These are phyloP conservation scores for Dendrostoma leiphaemia DNA, from an alignment of 2,329 filamentous ascomycete genomes.

Conservation along the genomic window DNA sequence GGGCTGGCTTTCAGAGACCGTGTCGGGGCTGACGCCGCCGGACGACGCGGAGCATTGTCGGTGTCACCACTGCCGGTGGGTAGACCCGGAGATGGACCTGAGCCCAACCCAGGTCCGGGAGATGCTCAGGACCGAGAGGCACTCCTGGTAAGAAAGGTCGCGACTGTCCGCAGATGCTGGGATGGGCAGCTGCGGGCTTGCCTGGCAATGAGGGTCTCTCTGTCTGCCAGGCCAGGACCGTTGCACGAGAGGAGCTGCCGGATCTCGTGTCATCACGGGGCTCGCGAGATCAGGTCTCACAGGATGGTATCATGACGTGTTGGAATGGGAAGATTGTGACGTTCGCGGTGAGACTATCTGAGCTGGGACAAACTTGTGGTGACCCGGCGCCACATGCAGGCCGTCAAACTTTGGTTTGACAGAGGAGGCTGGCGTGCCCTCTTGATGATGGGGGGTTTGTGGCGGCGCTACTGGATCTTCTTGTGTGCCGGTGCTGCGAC, in stretches of 20 bases:
- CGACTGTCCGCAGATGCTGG: background rate
- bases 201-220: background rate
- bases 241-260: background rate
- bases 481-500: slow-evolving; percentile 19
- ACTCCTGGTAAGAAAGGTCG: background rate
- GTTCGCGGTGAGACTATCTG: background rate
- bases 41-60: too few species aligned
- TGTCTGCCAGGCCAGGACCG: background rate
- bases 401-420: background rate
- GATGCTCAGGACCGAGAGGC: too few species aligned
- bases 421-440: background rate
- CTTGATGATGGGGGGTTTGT: background rate
- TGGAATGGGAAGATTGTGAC: background rate
- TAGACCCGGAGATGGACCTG: too few species aligned
- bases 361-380: background rate
- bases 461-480: slow-evolving; percentile 21
- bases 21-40: background rate
- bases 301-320: background rate
- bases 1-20: too few species aligned
- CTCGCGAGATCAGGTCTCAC: background rate
- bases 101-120: too few species aligned
- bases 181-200: background rate
- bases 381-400: background rate
- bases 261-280: background rate
- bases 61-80: too few species aligned